phyloP scores from a whole-genome alignment of 495 filamentous ascomycete species.

The Baudoinia panamericana region DNA sequence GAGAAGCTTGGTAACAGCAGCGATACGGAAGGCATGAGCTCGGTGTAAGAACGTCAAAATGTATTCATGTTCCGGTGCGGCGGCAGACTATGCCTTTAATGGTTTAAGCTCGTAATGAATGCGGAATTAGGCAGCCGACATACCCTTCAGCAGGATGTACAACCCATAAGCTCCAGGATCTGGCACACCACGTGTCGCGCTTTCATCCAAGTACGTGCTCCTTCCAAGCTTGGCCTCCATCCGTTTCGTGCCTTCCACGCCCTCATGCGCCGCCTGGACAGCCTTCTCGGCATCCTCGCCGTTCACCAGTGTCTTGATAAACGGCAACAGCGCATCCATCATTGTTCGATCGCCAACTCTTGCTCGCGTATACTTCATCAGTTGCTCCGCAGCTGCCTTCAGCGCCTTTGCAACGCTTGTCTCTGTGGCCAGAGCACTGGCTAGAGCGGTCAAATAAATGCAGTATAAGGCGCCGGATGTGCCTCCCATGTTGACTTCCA shows the following conservation, averaged over 20 bases:
- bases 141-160: slow-evolving; percentile 17
- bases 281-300: slow-evolving; percentile 11
- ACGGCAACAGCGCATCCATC: slow-evolving; percentile 24
- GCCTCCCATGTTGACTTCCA: slow-evolving; percentile 23
- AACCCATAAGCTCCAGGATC: slow-evolving; percentile 24
- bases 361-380: slow-evolving; percentile 19
- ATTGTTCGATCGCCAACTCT: slow-evolving; percentile 21
- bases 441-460: slow-evolving; percentile 21
- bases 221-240: slow-evolving; percentile 22
- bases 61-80: too few species aligned
- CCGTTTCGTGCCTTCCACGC: slow-evolving; percentile 20
- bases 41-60: too few species aligned
- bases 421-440: slow-evolving; percentile 10
- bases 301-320: slow-evolving; percentile 16
- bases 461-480: slow-evolving; percentile 22
- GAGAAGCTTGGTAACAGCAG: neutral
- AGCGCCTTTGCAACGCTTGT: slow-evolving; percentile 7
- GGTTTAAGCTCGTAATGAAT: too few species aligned
- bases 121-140: slow-evolving; percentile 7
- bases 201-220: slow-evolving; percentile 20
- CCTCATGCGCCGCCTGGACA: slow-evolving; percentile 10
- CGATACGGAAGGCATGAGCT: too few species aligned
- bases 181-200: slow-evolving; percentile 19
- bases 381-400: slow-evolving; percentile 13
- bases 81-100: too few species aligned